Evolutionary conservation across 805 yeast species (phyloP), one percentile per base, ranked within the genome.

Genomic region (Nakazawaea ishiwadae): DNA sequence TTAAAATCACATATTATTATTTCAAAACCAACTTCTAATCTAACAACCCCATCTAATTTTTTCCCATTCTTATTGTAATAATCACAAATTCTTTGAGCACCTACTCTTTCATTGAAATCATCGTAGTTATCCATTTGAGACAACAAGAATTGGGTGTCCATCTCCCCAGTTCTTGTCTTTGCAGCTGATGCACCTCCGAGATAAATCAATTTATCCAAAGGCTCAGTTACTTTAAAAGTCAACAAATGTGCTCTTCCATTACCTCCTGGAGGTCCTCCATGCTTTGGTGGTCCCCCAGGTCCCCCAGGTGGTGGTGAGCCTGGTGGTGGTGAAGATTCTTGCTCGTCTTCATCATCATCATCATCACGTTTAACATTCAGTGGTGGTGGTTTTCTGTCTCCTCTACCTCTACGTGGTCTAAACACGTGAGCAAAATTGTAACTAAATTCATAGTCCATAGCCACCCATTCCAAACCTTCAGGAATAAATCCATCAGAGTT

Each of bases 131-230:
- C 53, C 31, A 47, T 36, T 49, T 67, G 53, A 16, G 78, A 62
- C 3, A 71, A 50, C 37, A 75, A 42, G 35, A 56, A 56, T 49
- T 76, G 81, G 1, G 77, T 68, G 51, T 80, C 86, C 84, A 77
- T 77, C 51, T 75, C 79, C 4, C 84, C 84, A 1, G 76, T 66
- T 1, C 41, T 30, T 0, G 69, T 59, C 53, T 79, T 79, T 0
- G 84, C 77, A n/a, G 84, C 86, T 21, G 83, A 77, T 0, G 84
- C 83, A 5, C 86, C 86, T 46, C 79, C 84, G n/a, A 80, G 53
- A 38, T 69, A 67, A 4, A 80, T 60, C 23, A 79, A 51, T 47
- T 65, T 71, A 46, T 65, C 66, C 39, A 79, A 54, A 3, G 82
- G 79, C 45, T 60, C 63, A 3, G 56, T 59, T 8, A 69, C 72